These are phyloP conservation scores for Penicillium coffeae DNA, from an alignment of 495 filamentous ascomycete species.

Conservation along the genomic window DNA sequence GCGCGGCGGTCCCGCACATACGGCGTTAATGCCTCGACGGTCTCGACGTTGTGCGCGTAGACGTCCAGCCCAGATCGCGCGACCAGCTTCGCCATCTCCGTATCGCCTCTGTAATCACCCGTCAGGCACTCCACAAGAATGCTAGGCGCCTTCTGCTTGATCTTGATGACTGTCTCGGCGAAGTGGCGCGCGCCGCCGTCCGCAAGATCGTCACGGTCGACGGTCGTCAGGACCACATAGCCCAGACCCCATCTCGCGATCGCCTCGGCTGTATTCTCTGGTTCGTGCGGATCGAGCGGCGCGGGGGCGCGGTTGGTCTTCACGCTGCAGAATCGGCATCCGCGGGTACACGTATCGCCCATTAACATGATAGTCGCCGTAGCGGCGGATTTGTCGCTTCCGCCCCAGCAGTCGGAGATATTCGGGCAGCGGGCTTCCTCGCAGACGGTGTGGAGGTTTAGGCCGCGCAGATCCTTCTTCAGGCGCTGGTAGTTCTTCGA, in stretches of 20 bases:
- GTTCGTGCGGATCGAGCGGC: conserved; percentile 91
- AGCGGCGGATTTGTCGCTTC: conserved; percentile 77
- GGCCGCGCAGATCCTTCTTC: conserved; percentile 84
- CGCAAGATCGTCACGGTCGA: conserved; percentile 86
- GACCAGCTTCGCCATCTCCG: conserved; percentile 77
- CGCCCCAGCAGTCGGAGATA: conserved; percentile 97
- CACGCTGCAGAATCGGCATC: conserved; percentile 94
- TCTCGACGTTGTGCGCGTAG: conserved; percentile 97
- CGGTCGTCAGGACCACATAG: conserved; percentile 90
- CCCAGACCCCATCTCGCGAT: conserved; percentile 89
- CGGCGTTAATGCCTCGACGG: conserved; percentile 84
- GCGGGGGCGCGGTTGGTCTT: conserved; percentile 78
- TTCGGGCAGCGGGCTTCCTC: conserved; percentile 97
- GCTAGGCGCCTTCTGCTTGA: conserved; percentile 81
- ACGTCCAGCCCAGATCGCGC: conserved; percentile 88
- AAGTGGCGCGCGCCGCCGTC: conserved; percentile 91
- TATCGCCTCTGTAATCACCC: conserved; percentile 78
- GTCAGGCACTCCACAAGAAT: conserved; percentile 96
- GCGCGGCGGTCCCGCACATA: conserved; percentile 86
- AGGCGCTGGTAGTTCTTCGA: conserved; percentile 88
- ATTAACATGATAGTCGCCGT: conserved; percentile 99
- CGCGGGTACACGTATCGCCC: conserved; percentile 96
- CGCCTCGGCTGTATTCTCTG: conserved; percentile 93
- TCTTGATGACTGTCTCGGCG: conserved; percentile 89
- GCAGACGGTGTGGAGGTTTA: conserved; percentile 92